Evolutionary conservation across 2,329 filamentous ascomycete genomes (phyloP).

Genomic region (Phialophora verrucosa): DNA sequence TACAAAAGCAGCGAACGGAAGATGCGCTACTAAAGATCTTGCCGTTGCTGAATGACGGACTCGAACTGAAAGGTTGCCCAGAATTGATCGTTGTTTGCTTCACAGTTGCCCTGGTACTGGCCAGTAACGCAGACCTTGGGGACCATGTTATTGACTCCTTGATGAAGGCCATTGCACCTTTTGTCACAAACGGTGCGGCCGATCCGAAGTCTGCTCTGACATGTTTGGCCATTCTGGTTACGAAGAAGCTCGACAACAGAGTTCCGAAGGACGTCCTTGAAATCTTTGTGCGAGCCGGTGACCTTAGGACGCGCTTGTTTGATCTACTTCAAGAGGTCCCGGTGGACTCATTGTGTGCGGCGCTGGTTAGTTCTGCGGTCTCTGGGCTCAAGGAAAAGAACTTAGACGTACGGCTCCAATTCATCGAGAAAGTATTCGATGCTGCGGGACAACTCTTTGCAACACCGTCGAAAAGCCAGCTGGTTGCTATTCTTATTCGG

Average conservation of each 20-base stretch:
- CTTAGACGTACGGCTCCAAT: conserved; percentile 36
- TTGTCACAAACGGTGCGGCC: conserved; percentile 76
- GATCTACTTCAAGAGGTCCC: conserved; percentile 41
- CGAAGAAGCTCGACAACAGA: conserved; percentile 73
- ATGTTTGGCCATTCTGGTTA: conserved; percentile 79
- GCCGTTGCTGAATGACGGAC: conserved; percentile 75
- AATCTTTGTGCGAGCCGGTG: conserved; percentile 46
- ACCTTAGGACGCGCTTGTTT: conserved; percentile 44
- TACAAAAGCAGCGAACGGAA: conserved; percentile 82
- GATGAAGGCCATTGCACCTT: conserved; percentile 84
- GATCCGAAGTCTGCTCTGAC: conserved; percentile 70
- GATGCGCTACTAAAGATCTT: conserved; percentile 71
- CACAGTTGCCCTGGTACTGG: conserved; percentile 86
- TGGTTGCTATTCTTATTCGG: conserved; percentile 27
- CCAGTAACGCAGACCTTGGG: conserved; percentile 77
- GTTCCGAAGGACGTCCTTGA: conserved; percentile 74
- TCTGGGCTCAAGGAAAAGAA: conserved; percentile 40
- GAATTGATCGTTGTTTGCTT: conserved; percentile 87
- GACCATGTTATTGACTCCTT: conserved; percentile 81
- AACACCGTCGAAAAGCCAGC: conserved; percentile 5
- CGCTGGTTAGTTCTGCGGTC: conserved; percentile 25
- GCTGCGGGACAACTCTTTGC: conserved; percentile 31
- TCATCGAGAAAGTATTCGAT: conserved; percentile 30
- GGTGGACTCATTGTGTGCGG: conserved; percentile 23
- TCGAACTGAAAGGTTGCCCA: conserved; percentile 75